A percentile compares a stretch with the other conserved stretches of the same genome.
Conservation (phyloP, 352 stramenopile species). For the Globisporangium cystogenes region DNA sequence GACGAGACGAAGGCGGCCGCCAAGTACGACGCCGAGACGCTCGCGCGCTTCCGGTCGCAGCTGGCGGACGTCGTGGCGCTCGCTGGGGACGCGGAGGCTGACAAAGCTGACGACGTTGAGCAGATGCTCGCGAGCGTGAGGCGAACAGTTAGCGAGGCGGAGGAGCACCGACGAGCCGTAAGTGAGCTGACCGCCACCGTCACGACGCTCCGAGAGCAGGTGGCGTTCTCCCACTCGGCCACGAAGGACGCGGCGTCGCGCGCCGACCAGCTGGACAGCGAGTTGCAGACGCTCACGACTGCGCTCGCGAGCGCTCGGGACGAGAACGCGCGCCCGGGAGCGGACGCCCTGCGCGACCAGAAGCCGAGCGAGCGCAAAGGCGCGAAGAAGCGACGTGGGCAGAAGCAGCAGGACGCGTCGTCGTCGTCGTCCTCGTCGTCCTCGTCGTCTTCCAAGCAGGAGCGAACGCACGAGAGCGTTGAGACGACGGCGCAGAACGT, state of each 20-base stretch:
- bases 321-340: conserved; percentile 13
- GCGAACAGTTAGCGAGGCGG: conserved; percentile 2
- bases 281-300: conserved; percentile 17
- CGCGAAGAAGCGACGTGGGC: background rate
- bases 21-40: conserved; percentile 10
- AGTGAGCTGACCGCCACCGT: conserved; percentile 8
- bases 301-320: conserved; percentile 15
- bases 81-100: background rate
- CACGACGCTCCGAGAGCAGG: conserved; percentile 7
- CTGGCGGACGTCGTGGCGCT: conserved; percentile 15
- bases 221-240: background rate
- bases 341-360: conserved; percentile 12
- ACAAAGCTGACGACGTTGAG: conserved; percentile 1
- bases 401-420: background rate
- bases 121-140: conserved; percentile 8
- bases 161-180: conserved; percentile 6
- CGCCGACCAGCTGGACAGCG: conserved; percentile 11
- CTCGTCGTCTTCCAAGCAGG: background rate
- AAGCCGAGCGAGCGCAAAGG: conserved; percentile 13
- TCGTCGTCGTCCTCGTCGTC: no score
- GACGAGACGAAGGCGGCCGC: conserved; percentile 11
- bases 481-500: conserved; percentile 1
- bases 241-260: background rate
- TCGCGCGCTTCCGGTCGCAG: conserved; percentile 12
- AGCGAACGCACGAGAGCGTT: background rate